Evolutionary conservation across 2,329 filamentous ascomycete genomes (phyloP), one percentile per base, ranked within the genome.

Genomic region (Ceratocystis eucalypticola): DNA sequence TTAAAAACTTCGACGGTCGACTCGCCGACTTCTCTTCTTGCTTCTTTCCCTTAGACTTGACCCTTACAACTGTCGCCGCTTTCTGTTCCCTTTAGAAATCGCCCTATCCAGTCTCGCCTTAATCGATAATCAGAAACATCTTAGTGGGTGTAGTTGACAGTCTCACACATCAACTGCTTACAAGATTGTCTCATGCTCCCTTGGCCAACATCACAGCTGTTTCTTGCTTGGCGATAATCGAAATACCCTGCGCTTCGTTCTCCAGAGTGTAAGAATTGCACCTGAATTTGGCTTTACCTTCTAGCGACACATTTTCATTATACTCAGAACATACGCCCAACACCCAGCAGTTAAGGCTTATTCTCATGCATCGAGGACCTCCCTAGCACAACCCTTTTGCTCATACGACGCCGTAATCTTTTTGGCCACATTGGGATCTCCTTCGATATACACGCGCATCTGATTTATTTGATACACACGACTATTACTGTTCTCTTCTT

Each of bases 1-100:
- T 61, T 30, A 45, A 59, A 45, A 44, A 59, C 25, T 46, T 65
- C 53, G 64, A 65, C 64, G 64, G 57, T 65, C 64, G 64, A 65
- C 64, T 65, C 64, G 64, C 55, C 64, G 64, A 65, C 44, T 65
- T 37, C 5, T 57, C 8, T 17, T 12, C 53, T 57, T 25, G 20
- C 50, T 55, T 55, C 22, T 28, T 57, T 28, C 25, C 4, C 53
- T 57, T 57, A 12, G 12, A 28, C n/a, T 50, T 20, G 15, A n/a
- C n/a, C 10, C 22, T 57, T 57, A 22, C 22, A n/a, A 30, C 53
- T 17, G 30, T 30, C 25, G 6, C 20, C 50, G 53, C 8, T 17
- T 57, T 57, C 53, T 10, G 10, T 33, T 30, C 10, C 3, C 33
- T 12, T 22, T 28, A 30, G 22, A 30, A 28, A 57, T 6, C 53